Evolutionary conservation across 805 yeast species (phyloP).

Genomic region (Candida krabiensis): DNA sequence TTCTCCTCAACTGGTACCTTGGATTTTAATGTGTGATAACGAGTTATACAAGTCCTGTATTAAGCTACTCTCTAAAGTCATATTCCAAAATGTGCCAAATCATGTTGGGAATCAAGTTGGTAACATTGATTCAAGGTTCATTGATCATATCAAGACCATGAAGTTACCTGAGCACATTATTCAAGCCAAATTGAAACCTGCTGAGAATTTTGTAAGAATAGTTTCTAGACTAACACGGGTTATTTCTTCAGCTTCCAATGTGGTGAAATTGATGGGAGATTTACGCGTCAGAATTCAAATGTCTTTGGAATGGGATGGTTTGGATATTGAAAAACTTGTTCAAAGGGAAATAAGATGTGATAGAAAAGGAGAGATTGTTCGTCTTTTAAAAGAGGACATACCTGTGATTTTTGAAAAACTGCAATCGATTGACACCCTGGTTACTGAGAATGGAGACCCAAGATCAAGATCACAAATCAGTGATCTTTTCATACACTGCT

Average conservation of each 20-base stretch:
- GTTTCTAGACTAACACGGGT: slow-evolving; percentile 23
- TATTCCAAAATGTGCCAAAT: slow-evolving; percentile 58
- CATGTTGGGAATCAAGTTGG: slow-evolving; percentile 55
- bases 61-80: slow-evolving; percentile 61
- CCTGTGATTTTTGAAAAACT: slow-evolving; percentile 18
- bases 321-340: slow-evolving; percentile 30
- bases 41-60: slow-evolving; percentile 56
- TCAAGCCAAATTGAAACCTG: slow-evolving; percentile 51
- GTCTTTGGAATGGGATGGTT: slow-evolving; percentile 38
- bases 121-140: slow-evolving; percentile 48
- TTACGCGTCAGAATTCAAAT: slow-evolving; percentile 28
- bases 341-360: slow-evolving; percentile 19
- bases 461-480: slow-evolving; percentile 6
- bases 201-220: slow-evolving; percentile 29
- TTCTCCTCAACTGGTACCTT: slow-evolving; percentile 47
- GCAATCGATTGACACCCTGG: slow-evolving; percentile 4
- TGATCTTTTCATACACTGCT: slow-evolving; percentile 15
- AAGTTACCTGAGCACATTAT: slow-evolving; percentile 52
- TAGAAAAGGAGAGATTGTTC: slow-evolving; percentile 23
- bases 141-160: slow-evolving; percentile 42
- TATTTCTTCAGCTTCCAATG: slow-evolving; percentile 22
- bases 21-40: slow-evolving; percentile 71
- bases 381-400: slow-evolving; percentile 37
- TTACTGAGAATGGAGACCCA: slow-evolving; percentile 6
- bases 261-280: slow-evolving; percentile 50